phyloP scores from a whole-genome alignment of 371 early-diverging fungal genomes.

The Mortierella polycephala region DNA sequence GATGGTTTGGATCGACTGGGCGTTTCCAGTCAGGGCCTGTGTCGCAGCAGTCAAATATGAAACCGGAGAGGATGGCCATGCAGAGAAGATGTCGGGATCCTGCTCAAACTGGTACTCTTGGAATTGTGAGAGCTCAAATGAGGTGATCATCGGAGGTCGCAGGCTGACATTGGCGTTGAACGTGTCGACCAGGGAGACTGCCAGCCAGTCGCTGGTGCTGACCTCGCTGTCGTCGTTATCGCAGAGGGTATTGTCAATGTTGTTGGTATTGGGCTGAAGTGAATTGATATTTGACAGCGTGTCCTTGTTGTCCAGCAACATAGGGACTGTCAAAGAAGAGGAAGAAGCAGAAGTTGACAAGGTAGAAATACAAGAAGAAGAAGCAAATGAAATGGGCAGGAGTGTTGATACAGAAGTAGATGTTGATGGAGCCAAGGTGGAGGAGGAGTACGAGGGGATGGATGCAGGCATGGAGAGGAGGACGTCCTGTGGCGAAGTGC shows the following conservation, averaged over 20 bases:
- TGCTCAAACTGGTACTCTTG: conserved; percentile 32
- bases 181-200: background rate
- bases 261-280: conserved; percentile 6
- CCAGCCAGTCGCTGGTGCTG: background rate
- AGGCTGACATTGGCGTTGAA: background rate
- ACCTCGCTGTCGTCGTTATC: conserved; percentile 2
- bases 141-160: background rate
- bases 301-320: conserved; percentile 48
- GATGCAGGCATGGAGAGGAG: conserved; percentile 4
- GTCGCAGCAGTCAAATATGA: conserved; percentile 41
- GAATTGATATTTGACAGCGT: conserved; percentile 1
- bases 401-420: conserved; percentile 3
- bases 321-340: background rate
- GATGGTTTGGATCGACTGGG: conserved; percentile 20
- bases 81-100: conserved; percentile 23
- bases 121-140: conserved; percentile 15
- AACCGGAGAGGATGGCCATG: conserved; percentile 20
- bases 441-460: background rate
- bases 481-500: conserved; percentile 24
- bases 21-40: conserved; percentile 17
- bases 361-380: background rate
- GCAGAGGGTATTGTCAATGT: background rate
- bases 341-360: background rate
- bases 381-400: background rate
- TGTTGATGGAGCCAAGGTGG: background rate